These are phyloP conservation scores for Aureobasidium sp. DNA, from an alignment of 2,329 filamentous ascomycete species.

Conservation along the genomic window DNA sequence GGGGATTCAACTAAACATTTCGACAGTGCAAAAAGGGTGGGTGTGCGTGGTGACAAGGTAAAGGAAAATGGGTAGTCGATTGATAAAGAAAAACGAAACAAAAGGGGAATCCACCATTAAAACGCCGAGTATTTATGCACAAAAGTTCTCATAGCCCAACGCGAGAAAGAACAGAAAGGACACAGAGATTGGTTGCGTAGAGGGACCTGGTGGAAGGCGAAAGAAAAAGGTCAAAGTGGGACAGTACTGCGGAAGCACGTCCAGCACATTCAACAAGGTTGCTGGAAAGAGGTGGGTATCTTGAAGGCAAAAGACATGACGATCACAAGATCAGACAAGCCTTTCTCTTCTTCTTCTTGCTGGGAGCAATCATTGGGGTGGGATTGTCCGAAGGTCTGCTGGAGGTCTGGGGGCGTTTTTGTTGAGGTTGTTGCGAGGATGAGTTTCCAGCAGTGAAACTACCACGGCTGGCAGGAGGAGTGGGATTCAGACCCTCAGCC, in stretches of 20 bases:
- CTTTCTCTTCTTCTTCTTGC: slow-evolving; percentile 72
- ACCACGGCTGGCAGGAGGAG: slow-evolving; percentile 26
- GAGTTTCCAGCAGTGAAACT: slow-evolving; percentile 30
- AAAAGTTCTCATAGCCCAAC: background rate
- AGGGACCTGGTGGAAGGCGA: background rate
- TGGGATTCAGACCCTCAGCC: slow-evolving; percentile 32
- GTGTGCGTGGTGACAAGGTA: slow-evolving; percentile 48
- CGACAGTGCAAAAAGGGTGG: background rate
- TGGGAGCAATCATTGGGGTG: slow-evolving; percentile 19
- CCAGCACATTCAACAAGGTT: background rate
- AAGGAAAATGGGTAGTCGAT: slow-evolving; percentile 46
- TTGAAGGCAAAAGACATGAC: background rate
- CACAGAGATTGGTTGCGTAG: background rate
- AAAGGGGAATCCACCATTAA: slow-evolving; percentile 3
- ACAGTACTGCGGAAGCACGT: background rate
- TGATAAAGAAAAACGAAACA: background rate
- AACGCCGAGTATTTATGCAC: slow-evolving; percentile 6
- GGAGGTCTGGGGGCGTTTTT: slow-evolving; percentile 28
- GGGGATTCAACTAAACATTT: background rate
- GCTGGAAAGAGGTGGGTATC: background rate
- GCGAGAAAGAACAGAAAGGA: background rate
- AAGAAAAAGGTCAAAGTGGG: background rate
- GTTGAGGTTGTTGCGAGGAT: slow-evolving; percentile 20
- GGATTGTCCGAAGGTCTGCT: slow-evolving; percentile 21
- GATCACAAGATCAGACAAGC: slow-evolving; percentile 66